Conservation (phyloP, 2,329 filamentous ascomycete genomes). For the Scedosporium dehoogii region DNA sequence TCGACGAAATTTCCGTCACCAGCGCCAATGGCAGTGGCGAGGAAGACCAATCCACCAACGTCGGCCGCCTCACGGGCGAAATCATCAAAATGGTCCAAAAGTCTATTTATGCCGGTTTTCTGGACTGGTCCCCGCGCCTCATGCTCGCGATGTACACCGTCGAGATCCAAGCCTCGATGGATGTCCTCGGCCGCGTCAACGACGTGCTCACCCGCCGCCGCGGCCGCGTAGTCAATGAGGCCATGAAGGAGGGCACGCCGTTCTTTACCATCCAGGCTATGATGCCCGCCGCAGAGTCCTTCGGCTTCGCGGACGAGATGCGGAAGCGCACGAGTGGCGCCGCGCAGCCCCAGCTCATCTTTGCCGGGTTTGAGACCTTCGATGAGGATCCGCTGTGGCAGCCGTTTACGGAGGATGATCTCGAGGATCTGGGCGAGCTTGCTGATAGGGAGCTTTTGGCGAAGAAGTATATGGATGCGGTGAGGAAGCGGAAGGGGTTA, state of each 20-base stretch:
- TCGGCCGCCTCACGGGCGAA: slow-evolving; percentile 81
- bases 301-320: slow-evolving; percentile 95
- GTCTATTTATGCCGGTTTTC: slow-evolving; percentile 73
- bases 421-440: slow-evolving; percentile 91
- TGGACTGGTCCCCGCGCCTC: slow-evolving; percentile 93
- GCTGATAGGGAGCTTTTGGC: slow-evolving; percentile 94
- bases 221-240: slow-evolving; percentile 80
- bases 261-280: slow-evolving; percentile 91
- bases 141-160: slow-evolving; percentile 96
- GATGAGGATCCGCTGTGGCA: slow-evolving; percentile 98
- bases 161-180: slow-evolving; percentile 92
- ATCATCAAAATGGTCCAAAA: slow-evolving; percentile 83
- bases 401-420: slow-evolving; percentile 87
- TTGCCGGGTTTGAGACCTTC: slow-evolving; percentile 83
- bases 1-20: slow-evolving; percentile 66
- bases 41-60: slow-evolving; percentile 38
- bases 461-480: slow-evolving; percentile 88
- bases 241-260: slow-evolving; percentile 87
- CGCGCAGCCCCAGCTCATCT: slow-evolving; percentile 86
- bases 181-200: slow-evolving; percentile 92
- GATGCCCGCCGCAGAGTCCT: slow-evolving; percentile 86
- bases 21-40: slow-evolving; percentile 35
- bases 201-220: slow-evolving; percentile 92
- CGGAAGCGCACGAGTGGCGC: slow-evolving; percentile 85
- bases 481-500: slow-evolving; percentile 78